These are phyloP conservation scores for Phlebopus sp. DNA, from an alignment of 1,284 basidiomycete genomes.

Conservation along the genomic window DNA sequence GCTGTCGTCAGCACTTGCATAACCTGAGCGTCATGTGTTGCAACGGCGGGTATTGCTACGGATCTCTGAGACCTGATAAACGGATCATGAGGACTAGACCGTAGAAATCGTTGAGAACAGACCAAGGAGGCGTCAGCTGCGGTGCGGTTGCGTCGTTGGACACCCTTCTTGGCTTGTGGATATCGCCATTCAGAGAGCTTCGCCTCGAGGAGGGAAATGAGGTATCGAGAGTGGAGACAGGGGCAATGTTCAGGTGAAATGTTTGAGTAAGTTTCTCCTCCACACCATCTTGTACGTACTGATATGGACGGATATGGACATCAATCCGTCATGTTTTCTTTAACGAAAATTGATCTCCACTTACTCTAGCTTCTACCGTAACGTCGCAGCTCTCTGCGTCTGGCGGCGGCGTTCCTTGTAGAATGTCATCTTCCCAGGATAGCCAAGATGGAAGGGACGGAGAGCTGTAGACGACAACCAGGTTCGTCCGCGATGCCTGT, in stretches of 20 bases:
- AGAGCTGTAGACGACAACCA: conserved; percentile 79
- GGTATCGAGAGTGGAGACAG: conserved; percentile 63
- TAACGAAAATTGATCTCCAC: conserved; percentile 17
- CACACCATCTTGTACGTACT: conserved; percentile 72
- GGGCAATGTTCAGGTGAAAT: conserved; percentile 70
- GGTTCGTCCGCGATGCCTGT: conserved; percentile 78
- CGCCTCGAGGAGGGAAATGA: conserved; percentile 56
- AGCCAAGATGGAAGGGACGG: conserved; percentile 85
- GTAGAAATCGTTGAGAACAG: conserved; percentile 13
- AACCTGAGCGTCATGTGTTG: conserved; percentile 56
- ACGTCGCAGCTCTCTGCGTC: conserved; percentile 73
- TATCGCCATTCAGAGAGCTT: conserved; percentile 58
- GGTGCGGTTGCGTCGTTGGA: conserved; percentile 55
- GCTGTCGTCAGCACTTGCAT: conserved; percentile 73
- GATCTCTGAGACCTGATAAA: conserved; percentile 27
- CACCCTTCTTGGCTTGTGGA: conserved; percentile 49
- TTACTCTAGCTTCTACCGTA: conserved; percentile 67
- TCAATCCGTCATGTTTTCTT: conserved; percentile 11
- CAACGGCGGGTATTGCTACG: conserved; percentile 20
- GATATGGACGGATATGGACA: conserved; percentile 29
- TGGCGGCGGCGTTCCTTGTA: conserved; percentile 69
- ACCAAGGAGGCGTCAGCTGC: conserved; percentile 39
- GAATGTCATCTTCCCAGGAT: conserved; percentile 78
- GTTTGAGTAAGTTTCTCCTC: conserved; percentile 65
- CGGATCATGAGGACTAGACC: conserved; percentile 6